Evolutionary conservation across 2,329 filamentous ascomycete species (phyloP), one percentile per base, ranked within the genome.

Genomic region (Pseudogymnoascus sp.): DNA sequence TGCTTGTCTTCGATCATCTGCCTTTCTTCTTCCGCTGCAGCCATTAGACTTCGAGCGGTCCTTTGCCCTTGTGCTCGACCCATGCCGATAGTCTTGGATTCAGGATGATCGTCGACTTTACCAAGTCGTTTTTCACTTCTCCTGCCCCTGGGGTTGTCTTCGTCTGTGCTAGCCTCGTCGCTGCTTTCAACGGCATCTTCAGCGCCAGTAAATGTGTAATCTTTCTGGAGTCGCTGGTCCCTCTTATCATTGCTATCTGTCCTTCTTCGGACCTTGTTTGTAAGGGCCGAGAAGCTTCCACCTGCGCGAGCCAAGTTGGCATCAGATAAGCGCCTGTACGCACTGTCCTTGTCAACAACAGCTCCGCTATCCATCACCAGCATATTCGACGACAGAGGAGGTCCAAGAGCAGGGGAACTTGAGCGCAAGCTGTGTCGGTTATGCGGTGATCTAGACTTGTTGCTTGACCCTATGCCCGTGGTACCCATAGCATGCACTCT

Each of bases 1-100:
- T 68, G 68, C 38, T 67, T 57, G 11, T 68, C 64, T 62, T 70
- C 23, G 19, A 26, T 33, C 15, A 33, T 81, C 88, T 72, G 80
- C 90, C 91, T 83, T 73, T 93, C 90, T 80, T 91, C 87, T 72
- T 93, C 88, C 0, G 87, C 87, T 6, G 88, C 89, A 40, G 87
- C 89, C 62, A 93, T 77, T 63, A 92, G 74, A 70, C 87, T 91
- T 71, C 80, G 77, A 0, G 82, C 78, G 69, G 78, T 79, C 64
- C 76, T 76, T 66, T 75, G 71, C 67, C 75, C 67, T 69, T 77
- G 74, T 62, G 68, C 74, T 72, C 66, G 67, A 60, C 69, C 75
- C 76, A 67, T 71, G 67, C 68, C 67, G 63, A 73, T 9, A 47
- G 68, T 76, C 23, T 71, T 71, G n/a, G 59, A 26, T 26, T 76